A percentile compares a stretch with the other conserved stretches of the same genome.
These are phyloP conservation scores for Chamaecrista fasciculata DNA, from an alignment of 306 rosid species.

Conservation along the genomic window DNA sequence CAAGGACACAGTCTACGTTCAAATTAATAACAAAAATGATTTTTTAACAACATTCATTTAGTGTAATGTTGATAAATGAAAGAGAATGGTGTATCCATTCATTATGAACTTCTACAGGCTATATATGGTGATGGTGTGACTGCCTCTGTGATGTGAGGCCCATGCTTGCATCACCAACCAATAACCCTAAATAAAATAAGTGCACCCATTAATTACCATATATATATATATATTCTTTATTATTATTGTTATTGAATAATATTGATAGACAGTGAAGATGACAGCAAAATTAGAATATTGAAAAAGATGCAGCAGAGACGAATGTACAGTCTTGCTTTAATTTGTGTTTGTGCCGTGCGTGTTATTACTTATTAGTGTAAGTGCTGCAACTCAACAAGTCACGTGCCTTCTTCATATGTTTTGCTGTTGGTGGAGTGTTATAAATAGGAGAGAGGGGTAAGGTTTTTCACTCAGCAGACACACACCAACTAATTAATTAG, in stretches of 20 bases:
- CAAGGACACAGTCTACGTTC: too few species aligned
- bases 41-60: too few species aligned
- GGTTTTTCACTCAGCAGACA: conserved; percentile 47
- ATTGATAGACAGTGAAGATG: background rate
- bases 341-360: background rate
- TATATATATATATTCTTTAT: background rate
- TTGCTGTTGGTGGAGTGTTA: conserved; percentile 15
- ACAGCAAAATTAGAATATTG: conserved; percentile 31
- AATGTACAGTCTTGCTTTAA: background rate
- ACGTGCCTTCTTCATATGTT: conserved; percentile 11
- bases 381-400: conserved; percentile 15
- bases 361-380: too few species aligned
- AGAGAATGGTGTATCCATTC: background rate
- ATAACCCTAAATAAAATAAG: background rate
- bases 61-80: background rate
- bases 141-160: conserved; percentile 18
- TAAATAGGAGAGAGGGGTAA: conserved; percentile 36
- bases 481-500: conserved; percentile 35
- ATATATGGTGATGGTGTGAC: background rate
- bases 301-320: conserved; percentile 18
- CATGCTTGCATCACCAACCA: conserved; percentile 31
- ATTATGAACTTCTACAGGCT: too few species aligned
- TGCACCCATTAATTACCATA: background rate
- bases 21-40: too few species aligned
- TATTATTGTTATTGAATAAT: conserved; percentile 8